A percentile compares a stretch with the other conserved stretches of the same genome.
phyloP scores from a whole-genome alignment of 805 yeast species.

The Zygoascus tannicola region DNA sequence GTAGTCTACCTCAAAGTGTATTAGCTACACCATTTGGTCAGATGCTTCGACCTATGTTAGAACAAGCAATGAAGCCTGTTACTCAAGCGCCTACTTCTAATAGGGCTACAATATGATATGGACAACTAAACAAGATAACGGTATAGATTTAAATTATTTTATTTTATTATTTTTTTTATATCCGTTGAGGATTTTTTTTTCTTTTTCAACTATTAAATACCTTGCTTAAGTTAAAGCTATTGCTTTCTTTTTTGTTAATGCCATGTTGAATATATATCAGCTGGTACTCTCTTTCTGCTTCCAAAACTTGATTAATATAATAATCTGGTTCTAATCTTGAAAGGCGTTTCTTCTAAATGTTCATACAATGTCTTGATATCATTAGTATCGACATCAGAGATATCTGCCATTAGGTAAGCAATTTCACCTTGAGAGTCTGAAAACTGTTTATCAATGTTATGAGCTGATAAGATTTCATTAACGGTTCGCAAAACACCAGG shows the following conservation, averaged over 20 bases:
- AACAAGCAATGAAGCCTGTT: conserved; percentile 17
- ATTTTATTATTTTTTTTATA: too few relatives aligned
- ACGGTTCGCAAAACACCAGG: conserved; percentile 98
- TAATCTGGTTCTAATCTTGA: conserved; percentile 83
- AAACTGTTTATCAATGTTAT: conserved; percentile 96
- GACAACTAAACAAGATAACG: too few relatives aligned
- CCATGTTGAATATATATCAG: not conserved
- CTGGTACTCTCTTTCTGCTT: too few relatives aligned
- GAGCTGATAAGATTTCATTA: conserved; percentile 86
- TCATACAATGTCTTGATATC: conserved; percentile 81
- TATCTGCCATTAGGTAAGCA: conserved; percentile 97
- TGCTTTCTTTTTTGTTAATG: too few relatives aligned
- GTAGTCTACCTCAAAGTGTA: conserved; percentile 44
- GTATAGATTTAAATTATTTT: too few relatives aligned
- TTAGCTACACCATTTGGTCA: conserved; percentile 44
- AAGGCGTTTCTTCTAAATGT: conserved; percentile 80
- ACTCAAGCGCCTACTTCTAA: conserved; percentile 12
- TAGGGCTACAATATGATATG: conserved; percentile 6
- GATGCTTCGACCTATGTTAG: conserved; percentile 33
- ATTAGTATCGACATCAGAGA: conserved; percentile 68
- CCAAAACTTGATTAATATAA: too few relatives aligned
- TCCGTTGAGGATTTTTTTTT: conserved; percentile 5
- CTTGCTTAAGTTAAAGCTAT: not conserved
- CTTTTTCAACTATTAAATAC: too few relatives aligned
- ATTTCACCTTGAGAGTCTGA: conserved; percentile 95